Evolutionary conservation across 768 basidiomycete genomes (phyloP).

Genomic region (Botryobasidium botryosum): DNA sequence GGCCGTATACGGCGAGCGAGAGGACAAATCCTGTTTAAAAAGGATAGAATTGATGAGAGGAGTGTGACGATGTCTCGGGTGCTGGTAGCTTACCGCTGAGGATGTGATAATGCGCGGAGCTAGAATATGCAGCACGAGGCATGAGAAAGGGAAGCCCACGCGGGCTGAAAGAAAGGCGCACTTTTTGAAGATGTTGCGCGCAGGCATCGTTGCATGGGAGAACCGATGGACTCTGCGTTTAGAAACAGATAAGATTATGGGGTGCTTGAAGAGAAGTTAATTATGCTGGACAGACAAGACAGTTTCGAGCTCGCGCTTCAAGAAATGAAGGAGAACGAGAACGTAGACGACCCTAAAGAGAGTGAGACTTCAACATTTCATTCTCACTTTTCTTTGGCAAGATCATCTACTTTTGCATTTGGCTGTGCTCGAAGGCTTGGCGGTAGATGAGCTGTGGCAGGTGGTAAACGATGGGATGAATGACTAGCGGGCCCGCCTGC

Average conservation of each 20-base stretch:
- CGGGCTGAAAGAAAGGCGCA: conserved; percentile 20
- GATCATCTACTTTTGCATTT: conserved; percentile 68
- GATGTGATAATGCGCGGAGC: conserved; percentile 81
- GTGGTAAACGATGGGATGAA: conserved; percentile 74
- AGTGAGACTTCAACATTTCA: too few species aligned
- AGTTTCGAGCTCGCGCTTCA: conserved; percentile 87
- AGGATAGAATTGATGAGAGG: conserved; percentile 1
- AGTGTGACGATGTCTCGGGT: neutral
- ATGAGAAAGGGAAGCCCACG: neutral
- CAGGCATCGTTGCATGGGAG: conserved; percentile 89
- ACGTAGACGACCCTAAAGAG: conserved; percentile 41
- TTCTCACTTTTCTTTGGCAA: too few species aligned
- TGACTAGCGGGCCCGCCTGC: conserved; percentile 71
- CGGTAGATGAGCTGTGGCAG: conserved; percentile 58
- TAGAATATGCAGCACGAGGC: conserved; percentile 19
- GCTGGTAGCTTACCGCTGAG: conserved; percentile 34
- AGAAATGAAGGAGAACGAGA: conserved; percentile 71
- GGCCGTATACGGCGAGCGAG: conserved; percentile 66
- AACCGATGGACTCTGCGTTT: conserved; percentile 73
- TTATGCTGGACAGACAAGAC: neutral
- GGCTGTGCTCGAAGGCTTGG: conserved; percentile 48
- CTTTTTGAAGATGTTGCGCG: conserved; percentile 80
- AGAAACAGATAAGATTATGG: neutral
- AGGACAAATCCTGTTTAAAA: conserved; percentile 43
- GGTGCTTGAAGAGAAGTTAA: neutral